Evolutionary conservation across 495 filamentous ascomycete species (phyloP).

Genomic region (Xylaria flabelliformis): DNA sequence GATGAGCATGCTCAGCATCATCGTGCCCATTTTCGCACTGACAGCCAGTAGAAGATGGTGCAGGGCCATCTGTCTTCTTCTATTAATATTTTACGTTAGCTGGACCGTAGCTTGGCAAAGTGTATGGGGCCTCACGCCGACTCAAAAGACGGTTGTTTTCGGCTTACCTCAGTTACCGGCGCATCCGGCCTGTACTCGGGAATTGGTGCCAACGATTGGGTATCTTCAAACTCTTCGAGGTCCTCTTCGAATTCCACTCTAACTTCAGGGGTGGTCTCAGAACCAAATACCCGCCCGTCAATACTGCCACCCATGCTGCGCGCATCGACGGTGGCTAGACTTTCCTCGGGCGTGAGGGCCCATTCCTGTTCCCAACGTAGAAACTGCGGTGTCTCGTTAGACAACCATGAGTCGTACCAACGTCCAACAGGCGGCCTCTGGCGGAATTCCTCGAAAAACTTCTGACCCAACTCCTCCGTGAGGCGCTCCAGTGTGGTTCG

Average conservation of each 20-base stretch:
- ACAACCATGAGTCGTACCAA: constrained; percentile 29
- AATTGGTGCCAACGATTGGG: constrained; percentile 5
- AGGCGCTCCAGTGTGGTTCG: constrained; percentile 28
- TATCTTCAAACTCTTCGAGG: constrained; percentile 22
- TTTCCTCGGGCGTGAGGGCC: constrained; percentile 24
- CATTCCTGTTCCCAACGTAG: constrained; percentile 26
- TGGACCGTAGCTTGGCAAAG: neutral
- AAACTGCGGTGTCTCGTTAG: constrained; percentile 26
- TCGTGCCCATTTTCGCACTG: constrained; percentile 19
- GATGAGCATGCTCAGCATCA: constrained; percentile 6
- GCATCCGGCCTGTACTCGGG: constrained; percentile 26
- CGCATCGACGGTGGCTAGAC: neutral
- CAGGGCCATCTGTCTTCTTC: constrained; percentile 19
- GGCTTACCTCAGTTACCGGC: constrained; percentile 25
- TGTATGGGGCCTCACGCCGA: constrained; percentile 4
- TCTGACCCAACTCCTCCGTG: constrained; percentile 28
- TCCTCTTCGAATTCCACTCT: constrained; percentile 23
- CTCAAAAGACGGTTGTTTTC: neutral
- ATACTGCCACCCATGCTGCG: constrained; percentile 20
- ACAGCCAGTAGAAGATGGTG: constrained; percentile 1
- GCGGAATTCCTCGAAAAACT: constrained; percentile 28
- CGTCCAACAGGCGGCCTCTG: constrained; percentile 24
- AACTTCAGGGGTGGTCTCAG: constrained; percentile 24
- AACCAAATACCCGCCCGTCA: constrained; percentile 23
- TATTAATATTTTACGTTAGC: constrained; percentile 1